Conservation (phyloP, 768 basidiomycete species). For the Lyophyllum shimeji region DNA sequence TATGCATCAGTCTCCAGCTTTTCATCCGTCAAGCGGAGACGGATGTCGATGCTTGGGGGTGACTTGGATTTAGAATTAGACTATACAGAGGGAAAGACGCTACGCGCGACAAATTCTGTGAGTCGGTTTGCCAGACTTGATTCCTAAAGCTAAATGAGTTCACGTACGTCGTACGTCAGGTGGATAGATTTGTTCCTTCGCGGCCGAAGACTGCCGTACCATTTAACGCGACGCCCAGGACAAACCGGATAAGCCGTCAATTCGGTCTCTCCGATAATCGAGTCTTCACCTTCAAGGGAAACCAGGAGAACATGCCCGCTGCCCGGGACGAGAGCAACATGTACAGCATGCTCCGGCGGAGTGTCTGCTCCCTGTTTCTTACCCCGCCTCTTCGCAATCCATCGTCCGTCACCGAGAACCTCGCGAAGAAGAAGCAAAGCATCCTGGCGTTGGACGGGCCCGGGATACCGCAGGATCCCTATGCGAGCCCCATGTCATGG, state of each 20-base stretch:
- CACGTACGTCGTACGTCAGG: conserved; percentile 37
- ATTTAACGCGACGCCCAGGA: conserved; percentile 62
- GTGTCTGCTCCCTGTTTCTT: conserved; percentile 50
- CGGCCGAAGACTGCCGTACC: conserved; percentile 52
- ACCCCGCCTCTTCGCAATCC: conserved; percentile 23
- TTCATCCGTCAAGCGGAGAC: conserved; percentile 41
- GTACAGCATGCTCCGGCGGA: conserved; percentile 48
- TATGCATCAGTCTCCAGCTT: conserved; percentile 37
- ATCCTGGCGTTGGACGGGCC: conserved; percentile 64
- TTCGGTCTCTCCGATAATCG: conserved; percentile 61
- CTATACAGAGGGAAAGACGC: conserved; percentile 3
- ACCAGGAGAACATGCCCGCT: conserved; percentile 23
- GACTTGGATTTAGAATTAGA: conserved; percentile 35
- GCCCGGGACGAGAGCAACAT: conserved; percentile 36
- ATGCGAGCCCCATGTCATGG: conserved; percentile 63
- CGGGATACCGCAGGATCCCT: conserved; percentile 51
- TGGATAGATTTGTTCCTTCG: conserved; percentile 60
- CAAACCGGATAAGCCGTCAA: conserved; percentile 62
- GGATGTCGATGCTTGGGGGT: conserved; percentile 37
- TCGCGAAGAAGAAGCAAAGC: conserved; percentile 53
- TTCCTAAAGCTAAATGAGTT: not conserved
- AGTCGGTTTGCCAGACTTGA: not conserved
- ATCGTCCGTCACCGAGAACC: conserved; percentile 58
- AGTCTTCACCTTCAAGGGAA: conserved; percentile 52
- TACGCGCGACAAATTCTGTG: conserved; percentile 16